Evolutionary conservation across 2,329 filamentous ascomycete genomes (phyloP).

Genomic region (Orbilia javanica): DNA sequence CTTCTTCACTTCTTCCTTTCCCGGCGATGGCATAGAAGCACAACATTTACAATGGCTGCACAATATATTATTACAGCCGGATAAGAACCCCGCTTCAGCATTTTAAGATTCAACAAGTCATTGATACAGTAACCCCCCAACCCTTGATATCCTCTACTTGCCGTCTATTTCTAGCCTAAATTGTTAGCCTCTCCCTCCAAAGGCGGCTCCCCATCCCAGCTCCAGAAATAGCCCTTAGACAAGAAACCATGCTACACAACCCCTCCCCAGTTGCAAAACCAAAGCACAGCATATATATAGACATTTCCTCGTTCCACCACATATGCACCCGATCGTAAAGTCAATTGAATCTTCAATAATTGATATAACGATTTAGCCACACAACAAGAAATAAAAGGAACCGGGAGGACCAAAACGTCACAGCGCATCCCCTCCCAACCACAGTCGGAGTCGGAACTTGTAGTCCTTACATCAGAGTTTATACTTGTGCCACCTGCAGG

Average conservation of each 20-base stretch:
- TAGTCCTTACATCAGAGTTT: neutral
- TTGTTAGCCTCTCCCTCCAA: too few relatives aligned
- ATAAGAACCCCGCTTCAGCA: too few relatives aligned
- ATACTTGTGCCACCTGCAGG: too few relatives aligned
- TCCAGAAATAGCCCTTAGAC: slow-evolving; percentile 5
- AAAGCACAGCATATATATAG: neutral
- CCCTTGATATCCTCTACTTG: neutral
- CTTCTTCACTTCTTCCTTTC: slow-evolving; percentile 10
- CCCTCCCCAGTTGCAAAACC: too few relatives aligned
- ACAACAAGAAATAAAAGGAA: neutral
- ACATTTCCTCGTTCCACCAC: neutral
- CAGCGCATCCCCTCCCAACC: neutral
- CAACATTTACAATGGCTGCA: neutral
- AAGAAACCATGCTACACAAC: neutral
- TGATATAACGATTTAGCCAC: too few relatives aligned
- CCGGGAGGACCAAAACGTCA: neutral
- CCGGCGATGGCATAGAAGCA: slow-evolving; percentile 3
- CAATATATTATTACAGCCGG: too few relatives aligned
- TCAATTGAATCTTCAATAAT: neutral
- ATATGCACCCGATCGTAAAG: neutral
- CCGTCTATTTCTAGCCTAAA: slow-evolving; percentile 6
- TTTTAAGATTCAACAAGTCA: too few relatives aligned
- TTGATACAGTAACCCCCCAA: too few relatives aligned
- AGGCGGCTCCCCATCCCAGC: neutral
- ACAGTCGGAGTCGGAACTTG: neutral